A percentile compares a stretch with the other conserved stretches of the same genome.
Evolutionary conservation across 495 filamentous ascomycete genomes (phyloP).

Genomic region (Hyaloscypha finlandica): DNA sequence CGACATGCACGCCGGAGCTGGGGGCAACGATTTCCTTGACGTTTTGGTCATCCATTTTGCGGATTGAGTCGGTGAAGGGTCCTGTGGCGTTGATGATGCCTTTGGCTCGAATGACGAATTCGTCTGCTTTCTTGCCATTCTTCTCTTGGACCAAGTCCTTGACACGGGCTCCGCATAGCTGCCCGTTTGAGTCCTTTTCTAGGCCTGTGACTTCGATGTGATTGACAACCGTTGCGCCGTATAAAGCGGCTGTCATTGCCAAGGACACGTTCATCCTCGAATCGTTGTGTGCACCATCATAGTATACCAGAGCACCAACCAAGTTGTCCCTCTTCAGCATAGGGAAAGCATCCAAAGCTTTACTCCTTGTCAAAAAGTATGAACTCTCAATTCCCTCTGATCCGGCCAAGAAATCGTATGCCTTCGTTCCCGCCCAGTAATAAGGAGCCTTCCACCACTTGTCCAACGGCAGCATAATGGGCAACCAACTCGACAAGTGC

Average conservation of each 20-base stretch:
- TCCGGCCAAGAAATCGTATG: constrained; percentile 92
- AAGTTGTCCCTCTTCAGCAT: constrained; percentile 90
- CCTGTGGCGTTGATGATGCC: constrained; percentile 97
- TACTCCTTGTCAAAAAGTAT: constrained; percentile 93
- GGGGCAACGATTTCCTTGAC: constrained; percentile 90
- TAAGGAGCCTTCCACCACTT: constrained; percentile 98
- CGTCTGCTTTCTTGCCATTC: constrained; percentile 47
- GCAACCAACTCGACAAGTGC: constrained; percentile 91
- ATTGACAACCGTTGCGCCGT: constrained; percentile 90
- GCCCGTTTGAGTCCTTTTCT: constrained; percentile 76
- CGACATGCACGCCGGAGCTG: constrained; percentile 90
- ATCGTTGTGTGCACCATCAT: constrained; percentile 98
- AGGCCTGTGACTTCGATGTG: constrained; percentile 87
- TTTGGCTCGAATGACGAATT: constrained; percentile 80
- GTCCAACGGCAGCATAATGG: constrained; percentile 95
- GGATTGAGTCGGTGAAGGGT: constrained; percentile 90
- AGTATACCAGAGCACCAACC: constrained; percentile 93
- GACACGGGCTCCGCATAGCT: constrained; percentile 75
- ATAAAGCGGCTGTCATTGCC: constrained; percentile 92
- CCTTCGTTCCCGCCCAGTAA: constrained; percentile 95
- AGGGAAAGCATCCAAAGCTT: constrained; percentile 94
- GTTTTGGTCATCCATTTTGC: constrained; percentile 79
- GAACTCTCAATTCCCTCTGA: constrained; percentile 96
- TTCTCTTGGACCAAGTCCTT: constrained; percentile 71
- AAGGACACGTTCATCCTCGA: constrained; percentile 98